phyloP scores from a whole-genome alignment of 495 filamentous ascomycete genomes.

The Ascodesmis nigricans region DNA sequence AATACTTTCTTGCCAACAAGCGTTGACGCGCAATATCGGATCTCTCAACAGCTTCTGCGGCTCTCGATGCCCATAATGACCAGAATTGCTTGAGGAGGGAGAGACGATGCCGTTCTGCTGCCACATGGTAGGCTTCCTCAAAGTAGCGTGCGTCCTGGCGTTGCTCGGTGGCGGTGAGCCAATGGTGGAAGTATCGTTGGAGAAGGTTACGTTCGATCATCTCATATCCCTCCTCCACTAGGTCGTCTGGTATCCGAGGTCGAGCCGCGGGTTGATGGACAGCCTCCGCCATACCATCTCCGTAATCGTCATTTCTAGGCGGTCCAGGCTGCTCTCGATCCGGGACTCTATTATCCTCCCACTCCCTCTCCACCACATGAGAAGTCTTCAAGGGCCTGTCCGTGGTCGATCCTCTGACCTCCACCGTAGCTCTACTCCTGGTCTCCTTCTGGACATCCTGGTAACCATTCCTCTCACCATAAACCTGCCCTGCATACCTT shows the following conservation, averaged over 20 bases:
- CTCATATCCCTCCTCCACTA: conserved; percentile 13
- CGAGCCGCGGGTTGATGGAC: no score
- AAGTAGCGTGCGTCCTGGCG: conserved; percentile 19
- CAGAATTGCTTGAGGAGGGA: conserved; percentile 10
- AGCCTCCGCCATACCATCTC: no score
- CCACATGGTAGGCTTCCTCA: conserved; percentile 9
- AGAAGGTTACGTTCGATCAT: conserved; percentile 10
- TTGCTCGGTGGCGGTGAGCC: conserved; percentile 15
- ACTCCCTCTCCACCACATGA: no score
- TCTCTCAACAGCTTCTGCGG: conserved; percentile 18
- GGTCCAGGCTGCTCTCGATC: no score
- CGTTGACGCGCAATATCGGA: conserved; percentile 17
- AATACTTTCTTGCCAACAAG: conserved; percentile 19
- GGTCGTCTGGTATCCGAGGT: conserved; percentile 10
- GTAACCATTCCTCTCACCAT: no score
- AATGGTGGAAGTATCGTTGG: conserved; percentile 12
- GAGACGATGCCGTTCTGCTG: conserved; percentile 13
- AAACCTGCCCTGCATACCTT: no score
- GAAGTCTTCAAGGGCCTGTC: no score
- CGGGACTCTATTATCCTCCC: no score
- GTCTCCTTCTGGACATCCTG: no score
- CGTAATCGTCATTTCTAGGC: no score
- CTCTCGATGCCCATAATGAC: conserved; percentile 15
- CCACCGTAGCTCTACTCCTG: no score
- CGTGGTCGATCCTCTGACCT: no score